phyloP scores from a whole-genome alignment of 371 early-diverging fungal species.

The Coemansia sp. region DNA sequence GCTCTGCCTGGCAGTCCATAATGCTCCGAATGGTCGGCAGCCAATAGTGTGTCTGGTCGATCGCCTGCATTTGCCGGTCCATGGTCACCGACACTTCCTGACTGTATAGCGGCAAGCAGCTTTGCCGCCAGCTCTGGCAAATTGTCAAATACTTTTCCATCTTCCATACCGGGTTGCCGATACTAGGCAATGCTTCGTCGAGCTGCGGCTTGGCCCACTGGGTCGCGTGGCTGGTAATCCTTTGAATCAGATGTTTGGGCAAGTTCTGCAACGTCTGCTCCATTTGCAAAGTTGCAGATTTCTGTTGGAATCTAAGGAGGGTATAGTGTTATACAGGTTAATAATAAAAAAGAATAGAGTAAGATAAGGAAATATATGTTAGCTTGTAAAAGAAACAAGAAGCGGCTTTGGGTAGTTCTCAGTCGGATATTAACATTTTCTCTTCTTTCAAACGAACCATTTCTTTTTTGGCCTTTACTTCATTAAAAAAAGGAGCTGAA shows the following conservation, averaged over 20 bases:
- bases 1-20: not conserved
- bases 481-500: too few relatives aligned
- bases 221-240: slow-evolving; percentile 15
- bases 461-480: too few relatives aligned
- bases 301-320: too few relatives aligned
- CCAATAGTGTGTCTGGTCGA: slow-evolving; percentile 24
- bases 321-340: too few relatives aligned
- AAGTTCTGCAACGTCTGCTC: slow-evolving; percentile 13
- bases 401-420: too few relatives aligned
- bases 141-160: slow-evolving; percentile 16
- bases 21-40: not conserved
- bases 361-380: not conserved
- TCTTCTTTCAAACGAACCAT: too few relatives aligned
- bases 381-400: too few relatives aligned
- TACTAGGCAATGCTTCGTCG: slow-evolving; percentile 1
- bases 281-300: not conserved
- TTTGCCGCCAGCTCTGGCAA: slow-evolving; percentile 21
- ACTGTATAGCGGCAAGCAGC: slow-evolving; percentile 16
- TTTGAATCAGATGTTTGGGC: slow-evolving; percentile 13
- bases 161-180: slow-evolving; percentile 25
- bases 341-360: not conserved
- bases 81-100: slow-evolving; percentile 15
- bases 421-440: too few relatives aligned
- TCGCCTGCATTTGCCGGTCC: not conserved
- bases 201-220: slow-evolving; percentile 8